phyloP scores from a whole-genome alignment of 495 filamentous ascomycete species.

The Aspergillus funiculosus region DNA sequence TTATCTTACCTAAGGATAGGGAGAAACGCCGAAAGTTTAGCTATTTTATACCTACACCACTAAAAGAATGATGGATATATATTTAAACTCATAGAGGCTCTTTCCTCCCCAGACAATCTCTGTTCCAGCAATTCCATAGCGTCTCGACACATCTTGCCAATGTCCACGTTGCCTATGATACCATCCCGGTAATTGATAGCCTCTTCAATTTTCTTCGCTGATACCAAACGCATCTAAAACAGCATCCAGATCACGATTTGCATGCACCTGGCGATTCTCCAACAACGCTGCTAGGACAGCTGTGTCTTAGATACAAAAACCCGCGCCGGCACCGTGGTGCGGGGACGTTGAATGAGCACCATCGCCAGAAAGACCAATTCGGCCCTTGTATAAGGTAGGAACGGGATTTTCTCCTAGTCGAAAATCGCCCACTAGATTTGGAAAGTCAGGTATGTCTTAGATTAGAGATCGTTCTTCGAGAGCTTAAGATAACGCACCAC shows the following conservation, averaged over 20 bases:
- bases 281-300: conserved; percentile 40
- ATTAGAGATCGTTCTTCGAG: no score
- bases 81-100: conserved; percentile 14
- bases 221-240: conserved; percentile 20
- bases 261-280: conserved; percentile 14
- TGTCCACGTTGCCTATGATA: conserved; percentile 21
- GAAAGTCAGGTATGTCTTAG: conserved; percentile 19
- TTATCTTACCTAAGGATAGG: no score
- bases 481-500: conserved; percentile 15
- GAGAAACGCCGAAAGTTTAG: no score
- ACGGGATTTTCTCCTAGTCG: conserved; percentile 45
- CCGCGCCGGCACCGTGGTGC: conserved; percentile 52
- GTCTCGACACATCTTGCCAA: conserved; percentile 18
- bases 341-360: conserved; percentile 44
- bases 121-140: conserved; percentile 9
- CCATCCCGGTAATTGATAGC: conserved; percentile 25
- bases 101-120: conserved; percentile 5
- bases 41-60: no score
- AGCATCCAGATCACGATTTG: conserved; percentile 14
- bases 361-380: conserved; percentile 46
- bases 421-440: conserved; percentile 50
- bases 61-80: not conserved
- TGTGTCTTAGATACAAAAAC: conserved; percentile 53
- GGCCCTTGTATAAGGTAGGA: conserved; percentile 32
- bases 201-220: conserved; percentile 22